Conservation (phyloP, 305 asterid genomes). For the Petunia hybrid region DNA sequence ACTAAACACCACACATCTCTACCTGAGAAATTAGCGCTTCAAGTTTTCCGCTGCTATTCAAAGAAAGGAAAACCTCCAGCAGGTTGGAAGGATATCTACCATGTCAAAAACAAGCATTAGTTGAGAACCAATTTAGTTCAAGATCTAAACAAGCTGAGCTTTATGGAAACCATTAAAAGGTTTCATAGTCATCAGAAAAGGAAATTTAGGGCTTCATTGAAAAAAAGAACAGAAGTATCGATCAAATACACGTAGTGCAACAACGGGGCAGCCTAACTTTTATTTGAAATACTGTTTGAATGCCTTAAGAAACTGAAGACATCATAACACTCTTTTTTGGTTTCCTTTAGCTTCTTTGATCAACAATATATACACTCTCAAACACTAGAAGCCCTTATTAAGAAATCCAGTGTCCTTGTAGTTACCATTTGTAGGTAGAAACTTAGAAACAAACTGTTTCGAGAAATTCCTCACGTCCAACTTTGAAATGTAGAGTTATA, state of each 20-base stretch:
- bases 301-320: not conserved
- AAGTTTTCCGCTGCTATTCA: constrained; percentile 68
- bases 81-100: constrained; percentile 62
- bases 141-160: constrained; percentile 6
- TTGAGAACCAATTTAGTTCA: constrained; percentile 10
- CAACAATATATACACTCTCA: not conserved
- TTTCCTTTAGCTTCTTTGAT: not conserved
- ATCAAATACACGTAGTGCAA: not conserved
- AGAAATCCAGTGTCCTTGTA: not conserved
- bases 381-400: not conserved
- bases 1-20: constrained; percentile 31
- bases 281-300: constrained; percentile 8
- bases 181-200: not conserved
- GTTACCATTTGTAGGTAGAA: constrained; percentile 3
- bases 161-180: constrained; percentile 1
- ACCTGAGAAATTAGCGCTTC: constrained; percentile 80
- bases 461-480: not conserved
- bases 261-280: not conserved
- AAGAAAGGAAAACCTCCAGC: constrained; percentile 62
- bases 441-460: not conserved
- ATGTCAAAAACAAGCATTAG: constrained; percentile 35
- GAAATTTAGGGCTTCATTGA: constrained; percentile 16
- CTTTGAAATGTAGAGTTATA: not conserved
- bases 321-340: constrained; percentile 2
- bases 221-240: not conserved